Base-by-base conservation (phyloP, 2,329 filamentous ascomycete genomes). In the Monosporascus ibericus region DNA sequence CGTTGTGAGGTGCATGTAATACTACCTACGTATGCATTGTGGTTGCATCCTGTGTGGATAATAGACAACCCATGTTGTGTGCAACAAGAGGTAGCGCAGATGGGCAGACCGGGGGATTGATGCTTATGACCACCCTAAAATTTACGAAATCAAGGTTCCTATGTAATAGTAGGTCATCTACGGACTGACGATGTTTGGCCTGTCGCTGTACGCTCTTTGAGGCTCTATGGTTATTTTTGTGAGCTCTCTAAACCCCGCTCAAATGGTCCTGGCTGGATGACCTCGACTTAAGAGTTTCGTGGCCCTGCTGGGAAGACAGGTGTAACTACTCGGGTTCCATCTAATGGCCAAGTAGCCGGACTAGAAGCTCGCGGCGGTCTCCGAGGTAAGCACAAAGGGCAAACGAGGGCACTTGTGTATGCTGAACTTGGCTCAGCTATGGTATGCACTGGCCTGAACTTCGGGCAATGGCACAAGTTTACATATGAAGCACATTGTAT, bases 281-380 rank as follows among this genome's bases (percentile, higher is more conserved):
- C 42, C 15, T 27, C 15, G 22, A 20, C 11, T 27, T 22, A 27
- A 44, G 42, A 27, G 8, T 6, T n/a, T 55, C 3, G 40, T 47
- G 14, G 57, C 51, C 44, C 49, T 34, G 34, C 22, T 48, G 18
- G 44, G 20, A 14, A n/a, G n/a, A 40, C 49, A 36, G 25, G 36
- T 53, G 7, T 57, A 58, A 25, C 22, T 42, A 15, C 50, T 59
- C 7, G 56, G 48, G 46, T 57, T 62, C 11, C 60, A 62, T 30
- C 58, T 55, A 17, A 46, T 62, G 17, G 51, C 57, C 36, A 58
- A 60, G 36, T 61, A 57, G 40, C 58, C 60, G 2, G 60, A 55
- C 6, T 57, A 58, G 5, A 53, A 46, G 17, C 42, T 60, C 3
- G 55, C 58, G 22, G 58, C 57, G 6, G 39, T 59, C 18, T 56